Evolutionary conservation across 768 basidiomycete genomes (phyloP).

Genomic region (Astraeus odoratus): DNA sequence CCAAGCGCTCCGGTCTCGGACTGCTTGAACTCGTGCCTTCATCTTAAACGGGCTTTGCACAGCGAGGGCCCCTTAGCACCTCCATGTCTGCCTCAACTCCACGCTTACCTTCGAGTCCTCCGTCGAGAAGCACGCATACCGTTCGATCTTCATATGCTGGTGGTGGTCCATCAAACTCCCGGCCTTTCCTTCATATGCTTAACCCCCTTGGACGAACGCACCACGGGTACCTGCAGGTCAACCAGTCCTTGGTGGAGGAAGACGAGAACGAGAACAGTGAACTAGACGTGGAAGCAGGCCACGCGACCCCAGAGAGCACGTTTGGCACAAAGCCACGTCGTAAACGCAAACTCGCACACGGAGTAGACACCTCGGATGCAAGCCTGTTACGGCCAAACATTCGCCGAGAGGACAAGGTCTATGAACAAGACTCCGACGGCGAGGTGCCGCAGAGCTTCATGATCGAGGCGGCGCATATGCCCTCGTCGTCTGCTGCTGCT

Average conservation of each 20-base stretch:
- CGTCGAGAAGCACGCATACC: constrained; percentile 13
- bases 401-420: constrained; percentile 54
- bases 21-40: constrained; percentile 2
- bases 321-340: constrained; percentile 35
- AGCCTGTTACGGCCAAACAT: constrained; percentile 63
- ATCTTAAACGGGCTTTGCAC: not conserved
- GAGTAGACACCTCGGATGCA: constrained; percentile 48
- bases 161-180: constrained; percentile 44
- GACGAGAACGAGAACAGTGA: constrained; percentile 45
- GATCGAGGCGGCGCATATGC: constrained; percentile 62
- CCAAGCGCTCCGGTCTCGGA: constrained; percentile 9
- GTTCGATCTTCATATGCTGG: constrained; percentile 27
- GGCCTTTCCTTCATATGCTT: constrained; percentile 75
- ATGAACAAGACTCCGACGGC: constrained; percentile 61
- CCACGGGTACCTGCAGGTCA: constrained; percentile 70
- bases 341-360: constrained; percentile 54
- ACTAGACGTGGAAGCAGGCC: constrained; percentile 56
- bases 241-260: constrained; percentile 68
- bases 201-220: constrained; percentile 73
- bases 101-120: constrained; percentile 15
- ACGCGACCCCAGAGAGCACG: constrained; percentile 30
- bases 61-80: not conserved
- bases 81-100: constrained; percentile 12
- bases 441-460: constrained; percentile 84
- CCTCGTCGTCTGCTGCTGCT: constrained; percentile 21